Conservation (phyloP, 768 basidiomycete species). For the Leccinellum luteum region DNA sequence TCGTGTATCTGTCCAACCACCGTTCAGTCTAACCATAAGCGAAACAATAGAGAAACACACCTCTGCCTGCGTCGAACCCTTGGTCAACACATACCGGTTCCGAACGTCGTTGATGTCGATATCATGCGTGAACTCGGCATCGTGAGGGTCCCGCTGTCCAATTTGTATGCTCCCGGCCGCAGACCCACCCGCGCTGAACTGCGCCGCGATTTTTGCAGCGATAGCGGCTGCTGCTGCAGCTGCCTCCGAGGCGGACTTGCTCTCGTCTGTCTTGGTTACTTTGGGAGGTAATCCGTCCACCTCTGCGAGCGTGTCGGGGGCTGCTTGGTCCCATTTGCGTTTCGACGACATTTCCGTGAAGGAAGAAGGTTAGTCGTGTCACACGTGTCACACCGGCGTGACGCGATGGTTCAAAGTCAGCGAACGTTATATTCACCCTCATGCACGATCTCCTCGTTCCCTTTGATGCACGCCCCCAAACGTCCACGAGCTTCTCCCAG, state of each 20-base stretch:
- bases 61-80: constrained; percentile 88
- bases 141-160: constrained; percentile 61
- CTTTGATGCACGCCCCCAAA: constrained; percentile 29
- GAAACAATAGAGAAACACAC: constrained; percentile 42
- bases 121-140: constrained; percentile 82
- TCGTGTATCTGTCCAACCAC: constrained; percentile 71
- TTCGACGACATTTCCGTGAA: constrained; percentile 55
- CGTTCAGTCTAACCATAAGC: background rate
- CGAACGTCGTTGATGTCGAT: constrained; percentile 97
- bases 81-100: constrained; percentile 93
- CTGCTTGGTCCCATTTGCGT: constrained; percentile 80
- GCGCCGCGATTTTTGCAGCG: constrained; percentile 93
- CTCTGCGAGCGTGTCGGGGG: constrained; percentile 44
- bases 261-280: constrained; percentile 45
- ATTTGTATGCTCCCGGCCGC: constrained; percentile 40
- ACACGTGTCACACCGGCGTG: constrained; percentile 15
- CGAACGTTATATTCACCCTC: background rate
- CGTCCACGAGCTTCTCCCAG: constrained; percentile 30
- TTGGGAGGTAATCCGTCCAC: constrained; percentile 39
- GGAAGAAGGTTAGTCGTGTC: background rate
- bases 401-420: constrained; percentile 21
- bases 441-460: background rate
- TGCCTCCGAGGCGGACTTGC: constrained; percentile 53
- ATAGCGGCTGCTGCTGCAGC: constrained; percentile 81
- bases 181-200: constrained; percentile 53